Base-by-base conservation (phyloP, 2,329 filamentous ascomycete species). In the Calonectria henricotiae region DNA sequence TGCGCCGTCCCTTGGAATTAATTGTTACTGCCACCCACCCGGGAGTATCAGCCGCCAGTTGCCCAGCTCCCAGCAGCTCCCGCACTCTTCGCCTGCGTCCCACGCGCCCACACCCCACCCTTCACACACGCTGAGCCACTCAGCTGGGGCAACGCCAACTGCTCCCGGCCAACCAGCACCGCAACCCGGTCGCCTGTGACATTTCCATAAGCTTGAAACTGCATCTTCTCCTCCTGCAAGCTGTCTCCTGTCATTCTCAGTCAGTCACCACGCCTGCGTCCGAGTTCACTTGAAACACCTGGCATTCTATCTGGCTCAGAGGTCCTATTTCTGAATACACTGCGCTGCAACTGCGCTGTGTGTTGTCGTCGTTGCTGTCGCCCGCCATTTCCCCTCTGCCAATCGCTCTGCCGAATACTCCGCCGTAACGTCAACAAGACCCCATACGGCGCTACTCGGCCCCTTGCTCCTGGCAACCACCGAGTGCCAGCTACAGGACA, bases 141-240 rank as follows among this genome's bases (percentile, higher is more conserved):
- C 55, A 62, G 54, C 70, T 61, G 60, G 69, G 30, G 39, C 58
- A 61, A 67, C 63, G 65, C 63, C 67, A 55, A 60, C 35, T 74
- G 32, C 73, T 74, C 70, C 69, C 72, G 62, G 41, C 49, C 67
- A 69, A 62, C 72, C 64, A 66, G 37, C 43, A 23, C 20, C 7
- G 39, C 54, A 41, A 30, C 41, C 55, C 35, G n/a, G 67, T 30
- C 37, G 54, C 20, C 74, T 76, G 73, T 70, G 46, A 73, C 70
- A 74, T 71, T 75, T 76, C 71, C 71, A 74, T 75, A 74, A 76
- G 75, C 76, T 78, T 76, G 70, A 76, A 73, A 73, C 71, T 47
- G 47, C 70, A 39, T 60, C 49, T 61, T 65, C 66, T 68, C 58
- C 60, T 74, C 65, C 64, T 67, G 61, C 72, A 46, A 46, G 51